Percentiles rank a stretch among this genome's conserved stretches.
Conservation (phyloP, 495 filamentous ascomycete genomes). For the Durotheca rogersii region DNA sequence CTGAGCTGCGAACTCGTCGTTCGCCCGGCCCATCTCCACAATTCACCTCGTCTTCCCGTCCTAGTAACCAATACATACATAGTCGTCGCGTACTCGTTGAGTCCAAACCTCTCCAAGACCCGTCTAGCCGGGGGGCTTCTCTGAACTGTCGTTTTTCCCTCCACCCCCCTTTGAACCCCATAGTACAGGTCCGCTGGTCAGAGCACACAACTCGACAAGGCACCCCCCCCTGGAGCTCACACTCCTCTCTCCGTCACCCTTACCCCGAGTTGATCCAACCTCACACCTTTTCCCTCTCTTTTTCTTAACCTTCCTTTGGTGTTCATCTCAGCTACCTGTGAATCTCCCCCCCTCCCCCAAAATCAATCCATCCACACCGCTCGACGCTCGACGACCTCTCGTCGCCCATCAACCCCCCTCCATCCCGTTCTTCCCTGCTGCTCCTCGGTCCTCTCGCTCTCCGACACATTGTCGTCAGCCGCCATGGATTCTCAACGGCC, state of each 20-base stretch:
- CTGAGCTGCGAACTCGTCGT: not conserved
- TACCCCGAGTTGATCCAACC: constrained; percentile 40
- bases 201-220: constrained; percentile 20
- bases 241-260: constrained; percentile 30
- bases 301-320: constrained; percentile 35
- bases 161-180: not conserved
- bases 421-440: constrained; percentile 30
- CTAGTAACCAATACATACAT: constrained; percentile 2
- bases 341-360: too few species aligned
- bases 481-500: constrained; percentile 52
- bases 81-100: constrained; percentile 4
- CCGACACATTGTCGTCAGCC: constrained; percentile 33
- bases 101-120: constrained; percentile 14
- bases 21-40: not conserved
- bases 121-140: constrained; percentile 17
- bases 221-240: constrained; percentile 28
- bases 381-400: constrained; percentile 29
- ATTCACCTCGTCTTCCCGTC: not conserved
- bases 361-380: constrained; percentile 28
- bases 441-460: constrained; percentile 23
- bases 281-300: constrained; percentile 36
- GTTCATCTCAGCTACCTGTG: constrained; percentile 32
- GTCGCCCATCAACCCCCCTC: constrained; percentile 17
- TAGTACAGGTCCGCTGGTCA: constrained; percentile 26
- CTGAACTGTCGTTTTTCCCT: constrained; percentile 12